Base-by-base conservation (phyloP, 2,329 filamentous ascomycete genomes). In the Setomelanomma holmii region DNA sequence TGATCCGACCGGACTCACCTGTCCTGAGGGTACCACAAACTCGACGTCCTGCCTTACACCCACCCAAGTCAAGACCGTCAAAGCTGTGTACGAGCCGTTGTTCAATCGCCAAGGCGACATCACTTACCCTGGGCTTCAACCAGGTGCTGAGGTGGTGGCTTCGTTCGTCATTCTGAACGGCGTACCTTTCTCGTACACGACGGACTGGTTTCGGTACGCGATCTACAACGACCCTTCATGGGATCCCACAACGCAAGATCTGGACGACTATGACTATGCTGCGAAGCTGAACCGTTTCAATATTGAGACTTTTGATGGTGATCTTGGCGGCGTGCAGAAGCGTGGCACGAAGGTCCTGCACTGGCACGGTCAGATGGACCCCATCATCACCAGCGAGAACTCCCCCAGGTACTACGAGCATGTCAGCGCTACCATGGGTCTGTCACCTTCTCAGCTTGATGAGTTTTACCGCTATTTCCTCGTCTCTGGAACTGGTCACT, bases 401-500 rank as follows among this genome's bases (percentile, higher is more conserved):
- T 78, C 74, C 11, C 73, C 76, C 10, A 66, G 77, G 11, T 82
- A 82, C 73, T 82, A 82, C 66, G 69, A 80, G 40, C 73, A 80
- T 40, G 77, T 82, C 4, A 67, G 72, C 3, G n/a, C 66, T 21
- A 80, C 76, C 0, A 80, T 82, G 78, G 56, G 64, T 3, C 60
- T 73, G 0, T 55, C 67, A 0, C 43, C 65, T 1, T 41, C 53
- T 0, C 53, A 75, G 47, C 62, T 81, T 4, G 78, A 81, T 49
- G 60, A 67, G 1, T 81, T 80, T 53, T 79, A 82, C 57, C 76
- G 82, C 41, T 79, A 76, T 66, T 85, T 85, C 72, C 75, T 76
- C 24, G 80, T 80, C 65, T 79, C 66, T 51, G 84, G 82, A 5
- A 81, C 83, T 72, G 73, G 67, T 2, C 83, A 85, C 64, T 85